phyloP scores from a whole-genome alignment of 2,329 filamentous ascomycete species.

The Sphaerostilbella broomeana region DNA sequence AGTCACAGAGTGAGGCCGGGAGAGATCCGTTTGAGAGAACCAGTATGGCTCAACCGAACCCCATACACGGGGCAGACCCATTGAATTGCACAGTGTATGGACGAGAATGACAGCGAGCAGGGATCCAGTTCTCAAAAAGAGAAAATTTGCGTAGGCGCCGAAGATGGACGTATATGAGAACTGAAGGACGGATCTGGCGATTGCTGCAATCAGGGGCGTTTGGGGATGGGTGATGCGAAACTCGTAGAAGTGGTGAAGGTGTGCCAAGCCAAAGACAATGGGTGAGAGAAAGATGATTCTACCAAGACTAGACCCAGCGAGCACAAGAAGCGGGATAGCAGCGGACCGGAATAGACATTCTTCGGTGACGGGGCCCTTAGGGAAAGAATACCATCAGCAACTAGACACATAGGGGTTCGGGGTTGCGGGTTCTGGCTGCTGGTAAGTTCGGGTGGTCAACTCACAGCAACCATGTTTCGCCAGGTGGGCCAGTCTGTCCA shows the following conservation, averaged over 20 bases:
- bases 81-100: slow-evolving; percentile 87
- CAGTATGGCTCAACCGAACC: slow-evolving; percentile 60
- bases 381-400: not conserved
- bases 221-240: slow-evolving; percentile 75
- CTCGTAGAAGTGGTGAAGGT: slow-evolving; percentile 94
- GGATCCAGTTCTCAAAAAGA: slow-evolving; percentile 80
- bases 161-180: slow-evolving; percentile 89
- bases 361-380: slow-evolving; percentile 77
- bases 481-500: slow-evolving; percentile 72
- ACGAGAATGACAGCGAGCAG: slow-evolving; percentile 67
- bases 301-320: slow-evolving; percentile 51
- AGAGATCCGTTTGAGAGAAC: slow-evolving; percentile 22
- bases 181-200: slow-evolving; percentile 72
- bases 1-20: slow-evolving; percentile 19
- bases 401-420: not conserved
- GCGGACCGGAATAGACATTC: slow-evolving; percentile 90
- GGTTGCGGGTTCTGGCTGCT: not conserved
- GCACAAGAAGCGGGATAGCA: slow-evolving; percentile 73
- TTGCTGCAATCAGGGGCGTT: slow-evolving; percentile 53
- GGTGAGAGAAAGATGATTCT: slow-evolving; percentile 75
- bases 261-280: slow-evolving; percentile 85
- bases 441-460: slow-evolving; percentile 25
- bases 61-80: slow-evolving; percentile 82
- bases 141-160: slow-evolving; percentile 84
- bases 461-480: slow-evolving; percentile 79